These are phyloP conservation scores for Pseudocercospora musae DNA, from an alignment of 2,329 filamentous ascomycete species.

Conservation along the genomic window DNA sequence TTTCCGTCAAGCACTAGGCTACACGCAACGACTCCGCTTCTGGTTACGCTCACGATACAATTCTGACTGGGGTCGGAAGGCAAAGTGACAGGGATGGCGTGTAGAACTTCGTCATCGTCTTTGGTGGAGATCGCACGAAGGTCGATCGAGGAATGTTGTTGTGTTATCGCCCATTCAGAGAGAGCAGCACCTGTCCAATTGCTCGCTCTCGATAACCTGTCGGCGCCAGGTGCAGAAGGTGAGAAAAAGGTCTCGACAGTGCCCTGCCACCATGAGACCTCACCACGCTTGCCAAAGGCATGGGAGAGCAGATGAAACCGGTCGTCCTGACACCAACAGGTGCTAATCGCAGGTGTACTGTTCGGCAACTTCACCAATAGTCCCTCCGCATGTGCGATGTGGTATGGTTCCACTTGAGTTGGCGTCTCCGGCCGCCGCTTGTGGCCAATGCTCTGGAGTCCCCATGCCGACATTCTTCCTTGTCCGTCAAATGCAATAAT, in stretches of 20 bases:
- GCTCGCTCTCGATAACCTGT: slow-evolving; percentile 17
- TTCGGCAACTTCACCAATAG: slow-evolving; percentile 33
- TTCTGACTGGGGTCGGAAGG: slow-evolving; percentile 5
- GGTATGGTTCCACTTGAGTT: slow-evolving; percentile 66
- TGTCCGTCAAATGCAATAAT: slow-evolving; percentile 80
- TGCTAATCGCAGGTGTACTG: slow-evolving; percentile 23
- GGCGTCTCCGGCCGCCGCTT: slow-evolving; percentile 51
- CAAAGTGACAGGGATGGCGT: slow-evolving; percentile 11
- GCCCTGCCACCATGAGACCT: slow-evolving; percentile 76
- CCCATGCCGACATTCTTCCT: slow-evolving; percentile 89
- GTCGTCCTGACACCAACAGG: slow-evolving; percentile 31
- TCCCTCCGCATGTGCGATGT: slow-evolving; percentile 73
- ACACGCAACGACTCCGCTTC: slow-evolving; percentile 8
- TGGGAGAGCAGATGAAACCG: slow-evolving; percentile 63
- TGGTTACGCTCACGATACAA: slow-evolving; percentile 6
- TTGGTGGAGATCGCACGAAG: neutral
- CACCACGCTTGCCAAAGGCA: slow-evolving; percentile 69
- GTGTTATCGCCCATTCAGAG: neutral
- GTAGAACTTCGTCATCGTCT: slow-evolving; percentile 4
- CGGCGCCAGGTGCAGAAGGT: slow-evolving; percentile 41
- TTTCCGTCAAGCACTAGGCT: neutral
- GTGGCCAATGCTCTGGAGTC: slow-evolving; percentile 78
- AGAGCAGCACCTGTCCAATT: slow-evolving; percentile 6
- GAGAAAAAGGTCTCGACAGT: slow-evolving; percentile 79
- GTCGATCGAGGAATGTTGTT: neutral